These are phyloP conservation scores for Malassezia globosa DNA, from an alignment of 1,284 basidiomycete genomes.

Conservation along the genomic window DNA sequence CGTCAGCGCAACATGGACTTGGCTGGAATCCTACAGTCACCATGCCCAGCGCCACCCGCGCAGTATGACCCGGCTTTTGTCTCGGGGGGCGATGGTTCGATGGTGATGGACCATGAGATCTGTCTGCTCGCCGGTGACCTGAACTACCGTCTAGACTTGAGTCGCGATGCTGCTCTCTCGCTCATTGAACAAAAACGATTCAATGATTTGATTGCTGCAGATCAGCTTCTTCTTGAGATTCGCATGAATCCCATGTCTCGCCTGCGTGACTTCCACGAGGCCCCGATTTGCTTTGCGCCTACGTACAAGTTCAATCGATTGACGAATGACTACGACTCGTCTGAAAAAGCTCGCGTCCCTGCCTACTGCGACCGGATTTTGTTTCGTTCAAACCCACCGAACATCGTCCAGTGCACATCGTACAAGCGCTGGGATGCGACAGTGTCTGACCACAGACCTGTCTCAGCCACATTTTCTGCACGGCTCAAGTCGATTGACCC, in stretches of 20 bases:
- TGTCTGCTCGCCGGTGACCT: slow-evolving; percentile 65
- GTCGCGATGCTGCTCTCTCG: slow-evolving; percentile 66
- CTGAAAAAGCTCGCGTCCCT: slow-evolving; percentile 74
- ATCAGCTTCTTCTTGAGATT: slow-evolving; percentile 83
- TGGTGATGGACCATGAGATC: slow-evolving; percentile 85
- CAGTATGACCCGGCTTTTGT: slow-evolving; percentile 53
- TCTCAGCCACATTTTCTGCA: slow-evolving; percentile 28
- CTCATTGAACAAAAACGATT: slow-evolving; percentile 60
- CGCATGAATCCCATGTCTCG: slow-evolving; percentile 72
- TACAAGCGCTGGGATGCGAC: slow-evolving; percentile 45
- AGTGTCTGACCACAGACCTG: slow-evolving; percentile 46
- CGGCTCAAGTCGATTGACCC: slow-evolving; percentile 22
- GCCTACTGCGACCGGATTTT: slow-evolving; percentile 94
- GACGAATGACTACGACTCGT: slow-evolving; percentile 69
- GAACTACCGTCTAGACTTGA: slow-evolving; percentile 73
- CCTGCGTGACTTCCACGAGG: slow-evolving; percentile 69
- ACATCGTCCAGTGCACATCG: slow-evolving; percentile 49
- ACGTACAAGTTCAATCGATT: slow-evolving; percentile 87
- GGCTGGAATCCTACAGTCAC: slow-evolving; percentile 51
- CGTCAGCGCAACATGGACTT: slow-evolving; percentile 75
- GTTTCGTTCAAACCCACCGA: slow-evolving; percentile 59
- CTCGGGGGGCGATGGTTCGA: slow-evolving; percentile 84
- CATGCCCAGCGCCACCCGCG: slow-evolving; percentile 45
- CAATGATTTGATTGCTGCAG: slow-evolving; percentile 59
- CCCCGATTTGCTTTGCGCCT: slow-evolving; percentile 53